Conservation (phyloP, 495 filamentous ascomycete genomes). For the Penicillium salamii region DNA sequence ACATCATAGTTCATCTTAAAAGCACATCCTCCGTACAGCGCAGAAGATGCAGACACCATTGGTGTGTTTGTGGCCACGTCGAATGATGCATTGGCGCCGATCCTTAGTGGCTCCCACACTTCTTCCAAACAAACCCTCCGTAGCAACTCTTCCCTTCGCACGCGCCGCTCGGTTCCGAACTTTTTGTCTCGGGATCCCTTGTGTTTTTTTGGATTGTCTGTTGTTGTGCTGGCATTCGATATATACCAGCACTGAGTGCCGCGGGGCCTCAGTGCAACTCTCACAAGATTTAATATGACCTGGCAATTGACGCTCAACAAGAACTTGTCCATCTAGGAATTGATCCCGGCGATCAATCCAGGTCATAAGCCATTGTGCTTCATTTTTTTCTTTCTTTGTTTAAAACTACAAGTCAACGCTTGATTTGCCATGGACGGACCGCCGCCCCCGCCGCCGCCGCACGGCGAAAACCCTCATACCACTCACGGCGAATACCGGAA, state of each 20-base stretch:
- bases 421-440: conserved; percentile 43
- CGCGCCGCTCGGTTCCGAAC: neutral
- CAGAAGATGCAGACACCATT: too few relatives aligned
- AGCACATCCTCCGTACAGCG: too few relatives aligned
- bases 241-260: conserved; percentile 36
- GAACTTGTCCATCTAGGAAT: conserved; percentile 19
- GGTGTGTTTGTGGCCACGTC: conserved; percentile 19
- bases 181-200: neutral
- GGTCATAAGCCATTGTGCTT: conserved; percentile 1
- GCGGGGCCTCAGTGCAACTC: conserved; percentile 37
- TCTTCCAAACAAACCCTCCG: conserved; percentile 26
- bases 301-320: conserved; percentile 21
- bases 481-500: conserved; percentile 47
- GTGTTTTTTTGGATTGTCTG: neutral
- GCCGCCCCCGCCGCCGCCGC: conserved; percentile 62
- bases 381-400: neutral
- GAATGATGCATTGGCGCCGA: conserved; percentile 22
- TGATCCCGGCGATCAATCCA: conserved; percentile 5
- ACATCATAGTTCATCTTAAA: too few relatives aligned
- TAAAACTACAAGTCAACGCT: neutral
- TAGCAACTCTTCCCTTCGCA: conserved; percentile 10
- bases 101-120: conserved; percentile 29
- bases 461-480: conserved; percentile 64
- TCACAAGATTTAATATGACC: conserved; percentile 37
- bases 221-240: neutral